Conservation (phyloP, 2,329 filamentous ascomycete genomes). For the Aspergillus ustus region DNA sequence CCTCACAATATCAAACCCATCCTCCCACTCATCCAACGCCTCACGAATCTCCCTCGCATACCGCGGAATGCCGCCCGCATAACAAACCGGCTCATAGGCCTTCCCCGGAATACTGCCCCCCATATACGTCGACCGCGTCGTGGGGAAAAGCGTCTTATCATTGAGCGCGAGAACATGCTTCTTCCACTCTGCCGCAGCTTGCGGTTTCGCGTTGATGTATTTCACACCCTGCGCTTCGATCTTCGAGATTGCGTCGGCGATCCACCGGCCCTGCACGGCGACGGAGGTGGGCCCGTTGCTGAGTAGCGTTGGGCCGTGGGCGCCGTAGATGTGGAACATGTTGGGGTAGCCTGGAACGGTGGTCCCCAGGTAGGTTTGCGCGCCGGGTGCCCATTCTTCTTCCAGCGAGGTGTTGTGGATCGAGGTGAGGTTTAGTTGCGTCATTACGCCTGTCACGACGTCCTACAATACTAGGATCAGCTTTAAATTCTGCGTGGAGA, state of each 20-base stretch:
- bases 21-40: slow-evolving; percentile 13
- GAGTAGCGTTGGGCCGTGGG: slow-evolving; percentile 61
- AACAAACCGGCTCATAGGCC: slow-evolving; percentile 57
- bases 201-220: slow-evolving; percentile 55
- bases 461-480: slow-evolving; percentile 28
- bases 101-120: slow-evolving; percentile 62
- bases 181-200: slow-evolving; percentile 57
- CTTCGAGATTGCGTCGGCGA: slow-evolving; percentile 48
- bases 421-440: slow-evolving; percentile 42
- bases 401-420: slow-evolving; percentile 36
- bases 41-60: slow-evolving; percentile 25
- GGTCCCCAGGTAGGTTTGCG: slow-evolving; percentile 50
- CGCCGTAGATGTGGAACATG: slow-evolving; percentile 59
- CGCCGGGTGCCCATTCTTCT: slow-evolving; percentile 44
- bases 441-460: slow-evolving; percentile 47
- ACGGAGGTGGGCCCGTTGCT: slow-evolving; percentile 61
- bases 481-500: neutral
- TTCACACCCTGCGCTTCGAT: slow-evolving; percentile 53
- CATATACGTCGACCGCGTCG: slow-evolving; percentile 59
- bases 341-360: slow-evolving; percentile 53
- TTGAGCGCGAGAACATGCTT: slow-evolving; percentile 53
- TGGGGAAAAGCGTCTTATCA: slow-evolving; percentile 55
- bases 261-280: slow-evolving; percentile 57
- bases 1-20: slow-evolving; percentile 10
- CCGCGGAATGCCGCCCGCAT: slow-evolving; percentile 24